These are phyloP conservation scores for Salix brachista DNA, from an alignment of 345 rosid genomes.

Conservation along the genomic window DNA sequence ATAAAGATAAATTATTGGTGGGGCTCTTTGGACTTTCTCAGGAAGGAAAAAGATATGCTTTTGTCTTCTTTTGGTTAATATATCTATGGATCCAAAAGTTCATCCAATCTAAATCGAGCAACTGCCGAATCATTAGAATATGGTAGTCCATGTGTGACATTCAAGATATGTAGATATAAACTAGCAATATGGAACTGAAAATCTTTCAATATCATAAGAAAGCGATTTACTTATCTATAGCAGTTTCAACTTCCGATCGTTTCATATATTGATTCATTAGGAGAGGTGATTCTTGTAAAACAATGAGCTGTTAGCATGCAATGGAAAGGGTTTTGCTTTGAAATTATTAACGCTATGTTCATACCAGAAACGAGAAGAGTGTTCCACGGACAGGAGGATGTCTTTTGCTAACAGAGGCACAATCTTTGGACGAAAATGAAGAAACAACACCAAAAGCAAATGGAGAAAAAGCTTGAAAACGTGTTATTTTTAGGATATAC, in stretches of 20 bases:
- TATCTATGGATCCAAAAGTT: not conserved
- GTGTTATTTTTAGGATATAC: too few species aligned
- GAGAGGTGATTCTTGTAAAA: not conserved
- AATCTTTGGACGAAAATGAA: too few species aligned
- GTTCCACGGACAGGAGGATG: not conserved
- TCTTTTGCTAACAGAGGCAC: too few species aligned
- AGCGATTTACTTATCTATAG: not conserved
- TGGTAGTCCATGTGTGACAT: not conserved
- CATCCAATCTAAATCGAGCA: not conserved
- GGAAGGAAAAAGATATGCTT: not conserved
- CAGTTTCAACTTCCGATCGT: not conserved
- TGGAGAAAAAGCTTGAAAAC: too few species aligned
- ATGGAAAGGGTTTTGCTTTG: not conserved
- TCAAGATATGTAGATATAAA: too few species aligned
- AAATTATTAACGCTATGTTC: not conserved
- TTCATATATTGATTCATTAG: not conserved
- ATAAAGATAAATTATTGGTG: not conserved
- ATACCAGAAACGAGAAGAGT: not conserved
- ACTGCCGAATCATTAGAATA: not conserved
- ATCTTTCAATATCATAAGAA: not conserved
- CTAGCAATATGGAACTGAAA: not conserved
- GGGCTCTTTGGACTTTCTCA: not conserved
- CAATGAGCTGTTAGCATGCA: not conserved
- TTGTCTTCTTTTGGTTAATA: not conserved
- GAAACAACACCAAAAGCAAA: too few species aligned